A percentile compares a stretch with the other conserved stretches of the same genome.
phyloP scores from a whole-genome alignment of 1,284 basidiomycete species.

The Apiotrichum laibachii region DNA sequence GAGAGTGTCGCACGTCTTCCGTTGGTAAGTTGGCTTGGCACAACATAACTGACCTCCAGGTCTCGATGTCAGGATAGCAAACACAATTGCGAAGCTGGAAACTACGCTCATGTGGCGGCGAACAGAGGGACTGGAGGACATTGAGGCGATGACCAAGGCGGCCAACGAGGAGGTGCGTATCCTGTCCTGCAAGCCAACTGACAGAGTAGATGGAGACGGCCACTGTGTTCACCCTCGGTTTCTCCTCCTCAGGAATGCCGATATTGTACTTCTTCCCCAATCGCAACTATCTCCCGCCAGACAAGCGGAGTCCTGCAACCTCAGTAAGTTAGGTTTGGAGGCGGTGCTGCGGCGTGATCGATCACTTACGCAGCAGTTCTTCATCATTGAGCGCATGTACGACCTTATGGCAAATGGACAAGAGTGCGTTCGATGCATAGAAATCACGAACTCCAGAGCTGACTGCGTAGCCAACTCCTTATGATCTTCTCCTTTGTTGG shows the following conservation, averaged over 20 bases:
- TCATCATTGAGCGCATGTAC: conserved; percentile 41
- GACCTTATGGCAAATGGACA: conserved; percentile 42
- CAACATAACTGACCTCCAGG: neutral
- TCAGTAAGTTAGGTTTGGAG: neutral
- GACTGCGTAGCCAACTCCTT: conserved; percentile 22
- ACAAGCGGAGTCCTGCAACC: conserved; percentile 19
- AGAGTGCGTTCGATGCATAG: conserved; percentile 4
- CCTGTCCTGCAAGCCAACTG: neutral
- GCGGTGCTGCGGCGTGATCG: no score
- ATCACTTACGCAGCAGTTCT: conserved; percentile 25
- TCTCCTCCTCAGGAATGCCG: conserved; percentile 28
- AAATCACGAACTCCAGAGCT: neutral
- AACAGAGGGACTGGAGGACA: conserved; percentile 35
- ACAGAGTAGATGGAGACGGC: conserved; percentile 24
- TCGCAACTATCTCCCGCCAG: conserved; percentile 28
- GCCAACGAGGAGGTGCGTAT: conserved; percentile 36
- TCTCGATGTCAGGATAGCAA: neutral
- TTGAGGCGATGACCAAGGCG: conserved; percentile 31
- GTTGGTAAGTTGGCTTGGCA: no score
- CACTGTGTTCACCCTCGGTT: conserved; percentile 37
- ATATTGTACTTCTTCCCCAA: conserved; percentile 43
- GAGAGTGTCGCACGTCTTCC: no score
- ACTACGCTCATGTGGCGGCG: conserved; percentile 40
- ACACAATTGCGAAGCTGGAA: conserved; percentile 37
- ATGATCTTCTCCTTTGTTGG: conserved; percentile 46